Base-by-base conservation (phyloP, 495 filamentous ascomycete species). In the Pseudevernia furfuracea region DNA sequence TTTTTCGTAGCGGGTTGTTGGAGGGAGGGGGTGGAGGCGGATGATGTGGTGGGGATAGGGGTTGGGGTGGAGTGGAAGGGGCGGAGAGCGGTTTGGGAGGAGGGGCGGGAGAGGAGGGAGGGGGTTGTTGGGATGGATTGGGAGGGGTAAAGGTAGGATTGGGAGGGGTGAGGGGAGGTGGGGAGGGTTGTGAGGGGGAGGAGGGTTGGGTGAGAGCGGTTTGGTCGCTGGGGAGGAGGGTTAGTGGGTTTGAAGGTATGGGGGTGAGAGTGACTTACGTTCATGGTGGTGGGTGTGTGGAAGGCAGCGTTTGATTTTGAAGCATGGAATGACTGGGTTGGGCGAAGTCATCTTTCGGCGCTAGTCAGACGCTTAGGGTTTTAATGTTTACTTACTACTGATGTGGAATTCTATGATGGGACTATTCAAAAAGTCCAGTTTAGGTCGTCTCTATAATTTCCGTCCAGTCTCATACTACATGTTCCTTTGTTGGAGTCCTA, bases 171-270 rank as follows among this genome's bases (percentile, higher is more conserved):
- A 39, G 21, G 59, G 46, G 61, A 63, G 10, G 56, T 56, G 30
- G 64, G 60, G 63, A 60, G 56, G 28, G 66, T 58, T 9, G 57
- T 60, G 30, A 68, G 32, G 53, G 75, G 53, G 75, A 72, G 25
- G 75, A 79, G 32, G 67, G 73, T 76, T 36, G 79, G 75, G 41
- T 79, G 75, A 14, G 78, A 77, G 68, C 72, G 71, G 68, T 78
- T 78, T 58, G 77, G 74, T 62, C 78, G 74, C 86, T 77, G 59
- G 87, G 85, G 64, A 87, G 82, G 72, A 79, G 82, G 58, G 86
- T 60, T 34, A 60, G 44, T 52, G n/a, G 48, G 36, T 14, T 58
- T 17, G n/a, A 6, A 17, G 11, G 36, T 28, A 17, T 15, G 25
- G 14, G 57, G 28, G 23, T 2, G 6, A 23, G 38, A 7, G 30